Percentiles rank a stretch among this genome's conserved stretches.
These are phyloP conservation scores for Pleurotus eryngii DNA, from an alignment of 768 basidiomycete species.

Conservation along the genomic window DNA sequence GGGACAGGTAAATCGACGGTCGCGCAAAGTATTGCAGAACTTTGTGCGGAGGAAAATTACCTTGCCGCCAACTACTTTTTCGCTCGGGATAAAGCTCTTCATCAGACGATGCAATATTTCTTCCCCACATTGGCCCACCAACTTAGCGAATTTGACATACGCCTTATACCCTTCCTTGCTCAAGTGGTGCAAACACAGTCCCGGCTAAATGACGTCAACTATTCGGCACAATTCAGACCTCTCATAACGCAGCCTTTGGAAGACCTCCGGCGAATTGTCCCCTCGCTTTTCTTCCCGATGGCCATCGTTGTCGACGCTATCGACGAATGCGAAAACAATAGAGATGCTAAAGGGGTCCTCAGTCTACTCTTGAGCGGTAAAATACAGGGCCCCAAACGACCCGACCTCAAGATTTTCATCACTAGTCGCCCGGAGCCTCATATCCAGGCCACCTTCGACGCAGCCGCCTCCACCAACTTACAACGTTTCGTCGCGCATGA, in stretches of 20 bases:
- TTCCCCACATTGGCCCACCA: conserved; percentile 3
- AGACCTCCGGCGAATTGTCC: not conserved
- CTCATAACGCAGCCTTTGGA: not conserved
- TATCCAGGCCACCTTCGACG: not conserved
- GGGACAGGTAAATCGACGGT: conserved; percentile 4
- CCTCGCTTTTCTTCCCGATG: not conserved
- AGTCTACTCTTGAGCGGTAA: not conserved
- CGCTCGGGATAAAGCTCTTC: not conserved
- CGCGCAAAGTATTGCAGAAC: conserved; percentile 1
- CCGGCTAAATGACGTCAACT: not conserved
- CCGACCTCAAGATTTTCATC: not conserved
- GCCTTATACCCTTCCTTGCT: not conserved
- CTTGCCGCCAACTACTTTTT: not conserved
- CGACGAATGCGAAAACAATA: not conserved
- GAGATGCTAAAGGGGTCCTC: not conserved
- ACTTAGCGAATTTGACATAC: not conserved
- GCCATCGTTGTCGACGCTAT: conserved; percentile 2
- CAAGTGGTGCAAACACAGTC: not conserved
- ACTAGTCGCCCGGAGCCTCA: not conserved
- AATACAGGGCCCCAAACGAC: not conserved
- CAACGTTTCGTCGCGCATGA: not conserved
- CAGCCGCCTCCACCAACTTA: not conserved
- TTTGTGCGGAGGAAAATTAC: not conserved
- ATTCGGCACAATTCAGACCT: not conserved
- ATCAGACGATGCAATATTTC: not conserved